Conservation (phyloP, 2,329 filamentous ascomycete species). For the Colletotrichum aenigma region DNA sequence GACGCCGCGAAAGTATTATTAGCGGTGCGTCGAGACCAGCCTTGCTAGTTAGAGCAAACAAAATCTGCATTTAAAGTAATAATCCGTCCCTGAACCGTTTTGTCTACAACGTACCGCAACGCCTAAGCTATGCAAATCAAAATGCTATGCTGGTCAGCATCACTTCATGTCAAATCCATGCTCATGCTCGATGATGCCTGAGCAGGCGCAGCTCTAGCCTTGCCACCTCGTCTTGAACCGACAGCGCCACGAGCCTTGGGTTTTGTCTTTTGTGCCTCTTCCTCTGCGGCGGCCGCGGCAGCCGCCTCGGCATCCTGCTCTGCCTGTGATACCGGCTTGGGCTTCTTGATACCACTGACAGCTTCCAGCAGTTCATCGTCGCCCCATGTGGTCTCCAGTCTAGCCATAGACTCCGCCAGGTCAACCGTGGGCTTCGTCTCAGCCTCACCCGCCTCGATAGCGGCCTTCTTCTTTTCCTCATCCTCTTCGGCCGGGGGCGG, state of each 20-base stretch:
- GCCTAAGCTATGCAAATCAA: constrained; percentile 19
- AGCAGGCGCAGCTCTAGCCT: constrained; percentile 26
- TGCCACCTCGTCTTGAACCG: constrained; percentile 30
- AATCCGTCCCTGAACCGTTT: background rate
- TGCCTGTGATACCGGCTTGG: constrained; percentile 26
- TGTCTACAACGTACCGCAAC: constrained; percentile 8
- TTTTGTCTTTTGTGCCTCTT: constrained; percentile 31
- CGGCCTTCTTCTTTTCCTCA: constrained; percentile 28
- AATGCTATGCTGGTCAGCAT: background rate
- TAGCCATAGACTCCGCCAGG: constrained; percentile 41
- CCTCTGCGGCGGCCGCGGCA: constrained; percentile 24
- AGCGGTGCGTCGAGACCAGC: constrained; percentile 6
- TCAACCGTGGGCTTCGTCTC: constrained; percentile 11
- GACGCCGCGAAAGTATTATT: background rate
- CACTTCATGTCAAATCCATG: constrained; percentile 18
- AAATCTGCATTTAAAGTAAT: constrained; percentile 18
- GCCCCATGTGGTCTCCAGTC: constrained; percentile 45
- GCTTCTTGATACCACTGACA: constrained; percentile 47
- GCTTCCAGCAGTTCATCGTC: constrained; percentile 49
- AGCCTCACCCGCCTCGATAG: constrained; percentile 1
- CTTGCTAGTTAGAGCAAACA: constrained; percentile 15
- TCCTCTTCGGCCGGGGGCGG: background rate
- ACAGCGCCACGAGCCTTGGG: constrained; percentile 10
- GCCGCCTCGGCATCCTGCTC: constrained; percentile 29
- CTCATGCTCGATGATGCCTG: constrained; percentile 22